A percentile compares a stretch with the other conserved stretches of the same genome.
Evolutionary conservation across 345 rosid genomes (phyloP).

Genomic region (Boechera retrofracta): DNA sequence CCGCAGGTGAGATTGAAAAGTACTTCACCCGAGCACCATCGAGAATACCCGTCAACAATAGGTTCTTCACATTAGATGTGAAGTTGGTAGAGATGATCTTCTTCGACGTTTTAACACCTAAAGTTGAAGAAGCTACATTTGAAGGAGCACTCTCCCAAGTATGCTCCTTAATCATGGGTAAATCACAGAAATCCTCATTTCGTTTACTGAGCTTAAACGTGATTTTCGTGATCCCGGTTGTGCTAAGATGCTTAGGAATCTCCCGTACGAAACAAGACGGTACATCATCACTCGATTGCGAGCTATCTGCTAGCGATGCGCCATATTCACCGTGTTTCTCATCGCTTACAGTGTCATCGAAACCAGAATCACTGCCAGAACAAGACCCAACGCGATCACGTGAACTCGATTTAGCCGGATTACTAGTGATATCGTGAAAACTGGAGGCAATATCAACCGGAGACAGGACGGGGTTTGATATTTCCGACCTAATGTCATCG

Average conservation of each 20-base stretch:
- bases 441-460: conserved; percentile 53
- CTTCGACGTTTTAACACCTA: conserved; percentile 46
- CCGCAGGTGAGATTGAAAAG: conserved; percentile 67
- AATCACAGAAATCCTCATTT: conserved; percentile 50
- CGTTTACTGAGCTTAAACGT: conserved; percentile 78
- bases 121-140: conserved; percentile 4
- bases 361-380: conserved; percentile 42
- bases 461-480: conserved; percentile 67
- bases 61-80: conserved; percentile 79
- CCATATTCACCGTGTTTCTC: conserved; percentile 51
- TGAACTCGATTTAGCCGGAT: conserved; percentile 41
- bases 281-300: conserved; percentile 42
- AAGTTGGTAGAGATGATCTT: conserved; percentile 72
- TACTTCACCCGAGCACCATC: conserved; percentile 87
- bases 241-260: conserved; percentile 78
- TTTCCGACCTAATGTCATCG: conserved; percentile 80
- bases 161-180: conserved; percentile 8
- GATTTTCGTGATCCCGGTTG: conserved; percentile 83
- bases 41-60: conserved; percentile 61
- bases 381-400: conserved; percentile 44
- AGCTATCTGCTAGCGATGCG: conserved; percentile 4
- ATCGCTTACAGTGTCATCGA: conserved; percentile 57
- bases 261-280: conserved; percentile 70
- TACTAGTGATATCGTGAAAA: conserved; percentile 63
- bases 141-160: conserved; percentile 19